Base-by-base conservation (phyloP, 2,329 filamentous ascomycete genomes). In the Phyllosticta ampelicida region DNA sequence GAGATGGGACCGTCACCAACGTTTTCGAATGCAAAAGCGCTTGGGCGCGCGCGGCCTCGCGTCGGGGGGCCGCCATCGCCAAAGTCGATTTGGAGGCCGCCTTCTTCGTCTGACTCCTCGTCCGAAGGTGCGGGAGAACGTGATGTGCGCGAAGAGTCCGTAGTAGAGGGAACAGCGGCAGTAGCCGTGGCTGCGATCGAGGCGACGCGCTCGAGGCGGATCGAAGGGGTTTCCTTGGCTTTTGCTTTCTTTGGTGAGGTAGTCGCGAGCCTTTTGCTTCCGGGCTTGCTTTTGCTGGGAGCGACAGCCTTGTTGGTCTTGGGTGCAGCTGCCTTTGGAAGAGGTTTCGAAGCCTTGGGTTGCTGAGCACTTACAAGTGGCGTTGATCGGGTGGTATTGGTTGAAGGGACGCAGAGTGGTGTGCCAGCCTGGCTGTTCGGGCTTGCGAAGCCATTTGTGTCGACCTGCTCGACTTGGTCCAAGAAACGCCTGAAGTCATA, bases 401-500 rank as follows among this genome's bases (percentile, higher is more conserved):
- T 23, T 18, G 54, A 18, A 26, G 36, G 44, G 21, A 54, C 36
- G 48, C 50, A 64, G 60, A 9, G 55, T 21, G 55, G 55, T 19
- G 55, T 58, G 10, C 51, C 55, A 6, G 55, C 51, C 21, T 58
- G 55, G 55, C 55, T 58, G 10, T 62, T 65, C 0, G 65, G 64
- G 20, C 62, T 62, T 8, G 61, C 63, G 49, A 66, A 67, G 10
- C 70, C 68, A 1, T 64, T 67, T n/a, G 67, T 67, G 26, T 70
- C 67, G 63, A 63, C 66, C 16, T 66, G 65, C 62, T 69, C 73
- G 56, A 62, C 54, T 60, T 58, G 58, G 28, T 67, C 68, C 36
- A 79, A 62, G 63, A 76, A 77, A 58, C 78, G 75, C n/a, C 77
- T 66, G 63, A 73, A 78, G 63, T 79, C 77, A 64, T 73, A 79